These are phyloP conservation scores for Dendrobium huoshanense DNA, from an alignment of 106 monocot species.

Conservation along the genomic window DNA sequence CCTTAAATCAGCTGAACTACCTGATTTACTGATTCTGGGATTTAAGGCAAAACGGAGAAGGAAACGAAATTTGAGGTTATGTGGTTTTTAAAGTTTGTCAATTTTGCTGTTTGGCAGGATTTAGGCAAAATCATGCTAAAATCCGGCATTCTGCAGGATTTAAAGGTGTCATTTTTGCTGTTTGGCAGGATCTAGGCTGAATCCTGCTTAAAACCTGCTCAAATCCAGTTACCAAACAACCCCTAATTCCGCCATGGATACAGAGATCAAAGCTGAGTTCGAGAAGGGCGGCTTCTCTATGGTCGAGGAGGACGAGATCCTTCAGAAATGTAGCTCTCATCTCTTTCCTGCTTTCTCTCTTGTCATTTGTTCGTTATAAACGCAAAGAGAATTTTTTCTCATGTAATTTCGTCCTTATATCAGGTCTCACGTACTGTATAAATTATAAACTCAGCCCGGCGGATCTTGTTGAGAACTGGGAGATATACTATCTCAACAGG, in stretches of 20 bases:
- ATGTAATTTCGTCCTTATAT: background rate
- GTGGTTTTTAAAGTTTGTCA: too few species aligned
- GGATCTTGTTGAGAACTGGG: slow-evolving; percentile 88
- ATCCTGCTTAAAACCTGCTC: background rate
- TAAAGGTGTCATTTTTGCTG: too few species aligned
- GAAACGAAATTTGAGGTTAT: too few species aligned
- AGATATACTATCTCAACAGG: slow-evolving; percentile 88
- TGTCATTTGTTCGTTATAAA: background rate
- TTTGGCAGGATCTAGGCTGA: too few species aligned
- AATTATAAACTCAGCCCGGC: slow-evolving; percentile 69
- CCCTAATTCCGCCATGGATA: slow-evolving; percentile 43
- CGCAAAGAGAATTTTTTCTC: background rate
- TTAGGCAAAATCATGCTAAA: too few species aligned
- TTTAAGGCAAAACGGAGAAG: too few species aligned
- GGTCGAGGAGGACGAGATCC: slow-evolving; percentile 43
- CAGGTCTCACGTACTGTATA: slow-evolving; percentile 67
- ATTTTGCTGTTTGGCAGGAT: too few species aligned
- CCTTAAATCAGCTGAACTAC: too few species aligned
- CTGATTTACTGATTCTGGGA: too few species aligned
- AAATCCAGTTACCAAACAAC: background rate
- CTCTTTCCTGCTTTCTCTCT: background rate
- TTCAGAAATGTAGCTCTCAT: slow-evolving; percentile 50
- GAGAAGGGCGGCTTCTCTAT: slow-evolving; percentile 75
- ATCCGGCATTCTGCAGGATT: too few species aligned
- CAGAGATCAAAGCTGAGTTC: slow-evolving; percentile 81